These are phyloP conservation scores for Cordyceps tenuipes DNA, from an alignment of 2,329 filamentous ascomycete genomes.

Conservation along the genomic window DNA sequence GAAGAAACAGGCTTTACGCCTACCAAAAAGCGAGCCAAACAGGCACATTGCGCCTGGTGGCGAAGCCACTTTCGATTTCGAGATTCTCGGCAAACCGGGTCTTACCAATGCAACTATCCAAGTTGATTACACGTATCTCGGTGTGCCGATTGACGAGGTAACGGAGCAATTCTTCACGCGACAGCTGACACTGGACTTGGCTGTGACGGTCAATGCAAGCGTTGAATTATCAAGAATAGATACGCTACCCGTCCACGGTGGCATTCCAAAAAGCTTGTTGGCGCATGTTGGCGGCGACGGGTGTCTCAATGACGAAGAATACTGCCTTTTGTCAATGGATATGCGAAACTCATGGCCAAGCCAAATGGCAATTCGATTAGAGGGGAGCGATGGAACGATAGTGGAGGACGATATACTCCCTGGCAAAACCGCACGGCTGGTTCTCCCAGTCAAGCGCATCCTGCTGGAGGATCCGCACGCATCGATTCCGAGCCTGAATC, in stretches of 20 bases:
- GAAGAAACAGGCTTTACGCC: constrained; percentile 60
- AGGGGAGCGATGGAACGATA: constrained; percentile 39
- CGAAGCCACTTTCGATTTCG: constrained; percentile 67
- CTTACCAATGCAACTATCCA: constrained; percentile 72
- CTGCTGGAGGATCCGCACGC: constrained; percentile 70
- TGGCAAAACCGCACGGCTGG: constrained; percentile 63
- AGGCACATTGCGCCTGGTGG: constrained; percentile 58
- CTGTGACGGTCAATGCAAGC: constrained; percentile 85
- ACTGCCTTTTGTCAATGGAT: constrained; percentile 75
- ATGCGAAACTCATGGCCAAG: constrained; percentile 86
- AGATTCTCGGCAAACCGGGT: constrained; percentile 79
- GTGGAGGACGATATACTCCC: constrained; percentile 53
- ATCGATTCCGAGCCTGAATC: constrained; percentile 71
- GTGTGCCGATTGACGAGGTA: constrained; percentile 57
- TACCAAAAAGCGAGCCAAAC: constrained; percentile 42
- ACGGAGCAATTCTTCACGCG: constrained; percentile 73
- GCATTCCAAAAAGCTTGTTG: constrained; percentile 57
- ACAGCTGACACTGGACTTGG: constrained; percentile 71
- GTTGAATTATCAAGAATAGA: constrained; percentile 76
- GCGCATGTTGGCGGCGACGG: constrained; percentile 29
- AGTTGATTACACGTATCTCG: constrained; percentile 80
- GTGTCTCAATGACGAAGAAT: constrained; percentile 44
- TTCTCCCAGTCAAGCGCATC: constrained; percentile 67
- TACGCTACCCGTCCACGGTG: constrained; percentile 61
- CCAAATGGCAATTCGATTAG: constrained; percentile 59